Conservation (phyloP, 495 filamentous ascomycete genomes). For the Penicillium ucsense region DNA sequence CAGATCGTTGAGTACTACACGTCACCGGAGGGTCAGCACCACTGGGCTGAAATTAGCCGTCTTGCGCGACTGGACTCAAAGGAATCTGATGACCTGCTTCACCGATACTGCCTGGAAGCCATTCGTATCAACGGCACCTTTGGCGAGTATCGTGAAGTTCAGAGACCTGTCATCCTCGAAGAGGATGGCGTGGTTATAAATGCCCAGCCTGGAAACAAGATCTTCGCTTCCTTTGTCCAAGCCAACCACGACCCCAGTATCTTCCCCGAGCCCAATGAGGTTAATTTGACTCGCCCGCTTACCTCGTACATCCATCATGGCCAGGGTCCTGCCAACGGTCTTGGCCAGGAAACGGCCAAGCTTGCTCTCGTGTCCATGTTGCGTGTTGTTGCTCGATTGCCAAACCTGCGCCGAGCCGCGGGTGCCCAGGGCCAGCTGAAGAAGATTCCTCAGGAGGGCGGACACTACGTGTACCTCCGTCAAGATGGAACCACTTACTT, state of each 20-base stretch:
- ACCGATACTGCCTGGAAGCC: constrained; percentile 43
- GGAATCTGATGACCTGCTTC: constrained; percentile 40
- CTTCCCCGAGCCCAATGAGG: constrained; percentile 60
- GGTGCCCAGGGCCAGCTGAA: constrained; percentile 66
- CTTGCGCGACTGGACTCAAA: constrained; percentile 38
- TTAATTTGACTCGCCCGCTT: constrained; percentile 58
- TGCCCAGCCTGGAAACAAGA: constrained; percentile 42
- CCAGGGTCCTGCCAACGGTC: constrained; percentile 49
- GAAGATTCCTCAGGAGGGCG: constrained; percentile 51
- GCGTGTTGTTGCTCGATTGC: constrained; percentile 44
- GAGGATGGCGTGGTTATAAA: constrained; percentile 43
- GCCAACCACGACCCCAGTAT: constrained; percentile 49
- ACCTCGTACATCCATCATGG: constrained; percentile 62
- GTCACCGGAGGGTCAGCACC: constrained; percentile 39
- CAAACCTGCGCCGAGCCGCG: constrained; percentile 55
- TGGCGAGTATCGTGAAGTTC: constrained; percentile 44
- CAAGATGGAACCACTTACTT: constrained; percentile 64
- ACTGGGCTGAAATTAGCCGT: constrained; percentile 49
- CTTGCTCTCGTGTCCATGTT: constrained; percentile 59
- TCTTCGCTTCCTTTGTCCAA: constrained; percentile 34
- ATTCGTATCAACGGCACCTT: constrained; percentile 54
- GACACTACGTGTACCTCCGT: constrained; percentile 59
- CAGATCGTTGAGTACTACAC: constrained; percentile 77
- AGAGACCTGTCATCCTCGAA: constrained; percentile 31
- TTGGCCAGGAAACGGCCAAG: constrained; percentile 52